Evolutionary conservation across 345 rosid species (phyloP), one percentile per base, ranked within the genome.

Genomic region (Lepidium africanum): DNA sequence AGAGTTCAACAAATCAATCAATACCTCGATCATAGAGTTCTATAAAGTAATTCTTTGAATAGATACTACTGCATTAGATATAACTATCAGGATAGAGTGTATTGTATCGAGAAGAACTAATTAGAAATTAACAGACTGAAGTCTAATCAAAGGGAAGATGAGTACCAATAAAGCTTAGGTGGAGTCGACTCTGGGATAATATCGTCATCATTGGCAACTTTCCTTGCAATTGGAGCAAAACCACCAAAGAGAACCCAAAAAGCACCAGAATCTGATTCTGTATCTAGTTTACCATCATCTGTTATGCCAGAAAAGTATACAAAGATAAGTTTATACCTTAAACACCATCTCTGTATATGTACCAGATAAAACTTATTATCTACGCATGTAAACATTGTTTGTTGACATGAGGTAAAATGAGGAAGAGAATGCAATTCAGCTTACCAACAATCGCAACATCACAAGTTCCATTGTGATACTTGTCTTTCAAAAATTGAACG

Each of bases 241-340:
- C 97, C 97, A 74, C 97, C 97, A 76, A 88, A 81, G 45, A 91
- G 93, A 60, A 88, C 97, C 96, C 97, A 88, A 67, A 91, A 91
- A 65, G 86, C 97, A 51, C 97, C 97, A 0, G 97, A 88, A 60
- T 91, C 97, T 63, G 97, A 91, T 78, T 91, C 96, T 30, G 97
- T 91, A 77, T 91, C 97, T 69, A 91, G 73, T 75, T 88, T 91
- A 11, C 97, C 97, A 73, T 91, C 97, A 74, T 91, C 97, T 91
- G 71, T 68, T 67, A 77, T 33, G 39, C 70, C 25, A 56, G 38
- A 55, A 56, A 72, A 67, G 72, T 66, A 36, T 32, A 33, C 60
- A 51, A 19, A 41, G 17, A 78, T 66, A 33, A 71, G 77, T 55
- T 52, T 43, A 35, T 56, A 67, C 48, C 69, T 6, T 13, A 10